These are phyloP conservation scores for Suhomyces kilbournensis DNA, from an alignment of 805 yeast species.

Conservation along the genomic window DNA sequence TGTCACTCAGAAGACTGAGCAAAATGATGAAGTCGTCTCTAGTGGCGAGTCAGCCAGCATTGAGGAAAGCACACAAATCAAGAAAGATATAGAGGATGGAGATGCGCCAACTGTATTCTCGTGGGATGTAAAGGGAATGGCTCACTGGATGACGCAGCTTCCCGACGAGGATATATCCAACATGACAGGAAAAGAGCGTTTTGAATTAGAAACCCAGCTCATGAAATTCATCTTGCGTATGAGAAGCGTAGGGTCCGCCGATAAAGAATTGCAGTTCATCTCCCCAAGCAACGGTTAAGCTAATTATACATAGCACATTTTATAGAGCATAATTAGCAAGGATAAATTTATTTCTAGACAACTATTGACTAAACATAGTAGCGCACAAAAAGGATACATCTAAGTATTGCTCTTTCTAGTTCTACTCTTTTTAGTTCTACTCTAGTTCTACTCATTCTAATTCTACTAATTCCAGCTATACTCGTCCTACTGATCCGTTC, in stretches of 20 bases:
- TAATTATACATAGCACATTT: not conserved
- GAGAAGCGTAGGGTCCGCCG: slow-evolving; percentile 13
- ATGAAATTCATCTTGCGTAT: slow-evolving; percentile 34
- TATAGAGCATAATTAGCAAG: not conserved
- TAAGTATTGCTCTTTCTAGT: too few relatives aligned
- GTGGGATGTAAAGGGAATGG: not conserved
- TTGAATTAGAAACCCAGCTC: slow-evolving; percentile 31
- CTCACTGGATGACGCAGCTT: not conserved
- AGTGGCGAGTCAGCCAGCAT: not conserved
- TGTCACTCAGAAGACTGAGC: not conserved
- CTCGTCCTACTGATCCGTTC: too few relatives aligned
- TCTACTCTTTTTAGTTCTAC: too few relatives aligned
- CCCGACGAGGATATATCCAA: slow-evolving; percentile 13
- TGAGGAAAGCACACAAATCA: not conserved
- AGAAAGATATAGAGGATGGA: not conserved
- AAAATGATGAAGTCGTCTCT: not conserved
- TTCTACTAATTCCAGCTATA: too few relatives aligned
- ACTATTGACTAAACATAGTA: too few relatives aligned
- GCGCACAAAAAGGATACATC: too few relatives aligned
- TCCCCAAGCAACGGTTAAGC: not conserved
- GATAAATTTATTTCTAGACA: not conserved
- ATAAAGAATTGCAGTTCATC: not conserved
- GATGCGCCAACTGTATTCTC: not conserved
- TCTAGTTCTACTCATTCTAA: too few relatives aligned
- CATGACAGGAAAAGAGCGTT: slow-evolving; percentile 16